A percentile compares a stretch with the other conserved stretches of the same genome.
These are phyloP conservation scores for Venturiaceae sp. DNA, from an alignment of 2,329 filamentous ascomycete species.

Conservation along the genomic window DNA sequence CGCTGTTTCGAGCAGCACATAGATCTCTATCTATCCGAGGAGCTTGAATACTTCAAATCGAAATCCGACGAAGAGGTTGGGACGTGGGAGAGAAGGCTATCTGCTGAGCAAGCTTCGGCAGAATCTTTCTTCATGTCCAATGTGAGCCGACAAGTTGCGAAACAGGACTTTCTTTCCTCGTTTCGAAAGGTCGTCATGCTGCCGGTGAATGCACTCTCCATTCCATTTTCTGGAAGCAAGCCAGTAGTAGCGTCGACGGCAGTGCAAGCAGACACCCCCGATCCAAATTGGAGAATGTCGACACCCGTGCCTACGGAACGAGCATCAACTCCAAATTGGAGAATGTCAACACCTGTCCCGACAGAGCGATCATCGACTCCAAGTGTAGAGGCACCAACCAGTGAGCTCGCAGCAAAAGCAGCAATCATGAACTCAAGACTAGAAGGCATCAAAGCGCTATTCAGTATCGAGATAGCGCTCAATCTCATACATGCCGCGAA, in stretches of 20 bases:
- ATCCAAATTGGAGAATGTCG: neutral
- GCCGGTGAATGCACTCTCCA: slow-evolving; percentile 77
- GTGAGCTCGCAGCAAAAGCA: slow-evolving; percentile 92
- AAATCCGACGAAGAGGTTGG: slow-evolving; percentile 68
- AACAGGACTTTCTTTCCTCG: slow-evolving; percentile 89
- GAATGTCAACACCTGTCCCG: slow-evolving; percentile 9
- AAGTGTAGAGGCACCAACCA: slow-evolving; percentile 55
- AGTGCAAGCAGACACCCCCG: slow-evolving; percentile 11
- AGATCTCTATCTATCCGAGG: slow-evolving; percentile 87
- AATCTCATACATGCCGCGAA: slow-evolving; percentile 85
- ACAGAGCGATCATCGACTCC: slow-evolving; percentile 7
- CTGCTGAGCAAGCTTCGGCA: slow-evolving; percentile 78
- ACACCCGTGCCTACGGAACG: slow-evolving; percentile 12
- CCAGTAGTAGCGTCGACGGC: slow-evolving; percentile 14
- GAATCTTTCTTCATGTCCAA: slow-evolving; percentile 96
- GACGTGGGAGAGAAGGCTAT: slow-evolving; percentile 84
- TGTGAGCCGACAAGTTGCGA: slow-evolving; percentile 87
- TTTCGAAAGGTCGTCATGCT: slow-evolving; percentile 99
- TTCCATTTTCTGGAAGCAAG: slow-evolving; percentile 44
- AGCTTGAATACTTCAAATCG: slow-evolving; percentile 74
- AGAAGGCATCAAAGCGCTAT: slow-evolving; percentile 88
- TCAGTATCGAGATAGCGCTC: slow-evolving; percentile 91
- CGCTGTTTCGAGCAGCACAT: slow-evolving; percentile 83
- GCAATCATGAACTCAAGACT: slow-evolving; percentile 91
- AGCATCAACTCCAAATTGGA: slow-evolving; percentile 10